Conservation (phyloP, 2,329 filamentous ascomycete genomes). For the Diaporthe sp. region DNA sequence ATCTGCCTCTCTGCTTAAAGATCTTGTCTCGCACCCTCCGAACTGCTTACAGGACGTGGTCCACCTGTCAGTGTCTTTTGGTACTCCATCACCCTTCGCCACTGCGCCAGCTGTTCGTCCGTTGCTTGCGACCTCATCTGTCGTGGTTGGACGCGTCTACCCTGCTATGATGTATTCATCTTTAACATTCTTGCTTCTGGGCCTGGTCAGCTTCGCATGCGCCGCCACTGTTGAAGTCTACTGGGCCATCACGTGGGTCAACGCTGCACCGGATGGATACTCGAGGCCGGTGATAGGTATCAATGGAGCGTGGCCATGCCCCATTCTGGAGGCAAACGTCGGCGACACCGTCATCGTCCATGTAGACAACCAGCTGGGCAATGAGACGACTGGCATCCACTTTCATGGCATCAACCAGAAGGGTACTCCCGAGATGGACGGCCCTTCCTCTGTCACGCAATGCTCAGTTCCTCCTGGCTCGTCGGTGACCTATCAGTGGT, state of each 20-base stretch:
- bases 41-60: neutral
- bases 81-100: neutral
- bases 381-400: conserved; percentile 64
- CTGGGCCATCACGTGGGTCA: conserved; percentile 58
- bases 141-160: neutral
- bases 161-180: conserved; percentile 27
- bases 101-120: neutral
- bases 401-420: conserved; percentile 72
- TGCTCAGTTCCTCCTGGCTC: conserved; percentile 65
- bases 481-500: conserved; percentile 66
- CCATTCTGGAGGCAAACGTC: conserved; percentile 63
- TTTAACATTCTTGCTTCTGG: conserved; percentile 29
- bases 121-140: neutral
- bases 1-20: conserved; percentile 33
- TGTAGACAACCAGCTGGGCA: conserved; percentile 63
- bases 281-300: conserved; percentile 61
- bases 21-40: conserved; percentile 26
- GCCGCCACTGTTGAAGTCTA: conserved; percentile 52
- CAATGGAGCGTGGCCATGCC: conserved; percentile 73
- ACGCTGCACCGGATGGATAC: conserved; percentile 52
- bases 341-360: conserved; percentile 65
- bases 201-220: conserved; percentile 42
- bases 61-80: neutral
- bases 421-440: conserved; percentile 69
- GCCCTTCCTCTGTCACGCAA: conserved; percentile 66